These are phyloP conservation scores for Coniferiporia weirii DNA, from an alignment of 1,284 basidiomycete species.

Conservation along the genomic window DNA sequence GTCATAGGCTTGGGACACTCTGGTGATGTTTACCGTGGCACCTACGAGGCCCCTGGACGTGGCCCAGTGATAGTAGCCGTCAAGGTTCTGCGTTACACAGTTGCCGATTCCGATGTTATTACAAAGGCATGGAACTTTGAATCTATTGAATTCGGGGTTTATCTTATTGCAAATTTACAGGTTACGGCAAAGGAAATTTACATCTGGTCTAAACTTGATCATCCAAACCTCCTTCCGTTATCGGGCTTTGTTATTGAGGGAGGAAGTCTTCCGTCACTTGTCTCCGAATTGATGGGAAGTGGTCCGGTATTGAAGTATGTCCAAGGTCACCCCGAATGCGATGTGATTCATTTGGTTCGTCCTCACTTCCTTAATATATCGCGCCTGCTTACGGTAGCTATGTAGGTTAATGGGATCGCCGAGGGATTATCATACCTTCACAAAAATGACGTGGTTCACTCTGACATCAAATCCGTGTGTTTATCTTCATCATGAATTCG, in stretches of 20 bases:
- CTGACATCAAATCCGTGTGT: conserved; percentile 13
- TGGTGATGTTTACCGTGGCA: too few relatives aligned
- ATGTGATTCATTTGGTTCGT: conserved; percentile 5
- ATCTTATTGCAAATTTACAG: too few relatives aligned
- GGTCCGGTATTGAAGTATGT: conserved; percentile 6
- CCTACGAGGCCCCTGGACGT: too few relatives aligned
- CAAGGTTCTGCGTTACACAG: too few relatives aligned
- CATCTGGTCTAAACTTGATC: conserved; percentile 13
- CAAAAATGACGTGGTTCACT: neutral
- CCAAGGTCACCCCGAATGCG: neutral
- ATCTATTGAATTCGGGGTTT: too few relatives aligned
- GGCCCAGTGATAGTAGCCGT: too few relatives aligned
- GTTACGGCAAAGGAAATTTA: too few relatives aligned
- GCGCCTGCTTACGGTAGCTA: neutral
- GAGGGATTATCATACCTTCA: conserved; percentile 8
- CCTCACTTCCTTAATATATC: neutral
- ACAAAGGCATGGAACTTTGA: too few relatives aligned
- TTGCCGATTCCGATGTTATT: too few relatives aligned
- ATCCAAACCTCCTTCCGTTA: conserved; percentile 16
- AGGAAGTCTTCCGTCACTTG: conserved; percentile 2
- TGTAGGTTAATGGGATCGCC: conserved; percentile 3
- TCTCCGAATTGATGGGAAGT: conserved; percentile 17
- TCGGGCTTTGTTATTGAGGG: conserved; percentile 11
- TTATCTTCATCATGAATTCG: neutral
- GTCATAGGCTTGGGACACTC: too few relatives aligned